phyloP scores from a whole-genome alignment of 2,329 filamentous ascomycete genomes.

The Aspergillus brunneoviolaceus region DNA sequence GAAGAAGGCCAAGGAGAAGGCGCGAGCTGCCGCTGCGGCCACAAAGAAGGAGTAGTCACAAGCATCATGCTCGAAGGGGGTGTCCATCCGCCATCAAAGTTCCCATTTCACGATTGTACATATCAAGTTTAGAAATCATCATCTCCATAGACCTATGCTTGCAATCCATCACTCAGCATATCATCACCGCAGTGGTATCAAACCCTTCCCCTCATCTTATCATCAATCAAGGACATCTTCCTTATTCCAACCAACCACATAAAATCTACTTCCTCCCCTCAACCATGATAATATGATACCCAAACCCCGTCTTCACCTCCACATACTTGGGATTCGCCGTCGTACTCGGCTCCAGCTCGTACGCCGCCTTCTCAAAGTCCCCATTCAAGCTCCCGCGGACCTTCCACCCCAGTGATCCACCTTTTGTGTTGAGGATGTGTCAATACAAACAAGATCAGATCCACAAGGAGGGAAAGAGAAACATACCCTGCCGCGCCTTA shows the following conservation, averaged over 20 bases:
- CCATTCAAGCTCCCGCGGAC: slow-evolving; percentile 55
- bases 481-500: slow-evolving; percentile 58
- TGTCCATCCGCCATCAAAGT: too few relatives aligned
- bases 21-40: slow-evolving; percentile 48
- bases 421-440: slow-evolving; percentile 31
- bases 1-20: slow-evolving; percentile 76
- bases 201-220: too few relatives aligned
- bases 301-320: slow-evolving; percentile 63
- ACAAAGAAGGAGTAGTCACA: slow-evolving; percentile 29
- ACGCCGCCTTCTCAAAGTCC: slow-evolving; percentile 63
- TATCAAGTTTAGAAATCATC: not conserved
- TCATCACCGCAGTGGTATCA: too few relatives aligned
- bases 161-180: not conserved
- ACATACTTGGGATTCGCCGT: slow-evolving; percentile 61
- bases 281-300: slow-evolving; percentile 70
- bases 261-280: slow-evolving; percentile 58
- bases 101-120: not conserved
- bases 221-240: not conserved
- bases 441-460: too few relatives aligned
- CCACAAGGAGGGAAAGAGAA: not conserved
- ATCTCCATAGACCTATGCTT: not conserved
- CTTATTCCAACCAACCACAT: not conserved
- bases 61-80: not conserved
- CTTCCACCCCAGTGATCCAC: slow-evolving; percentile 65
- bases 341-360: slow-evolving; percentile 61